phyloP scores from a whole-genome alignment of 2,329 filamentous ascomycete species.

The Trichophyton mentagrophytes region DNA sequence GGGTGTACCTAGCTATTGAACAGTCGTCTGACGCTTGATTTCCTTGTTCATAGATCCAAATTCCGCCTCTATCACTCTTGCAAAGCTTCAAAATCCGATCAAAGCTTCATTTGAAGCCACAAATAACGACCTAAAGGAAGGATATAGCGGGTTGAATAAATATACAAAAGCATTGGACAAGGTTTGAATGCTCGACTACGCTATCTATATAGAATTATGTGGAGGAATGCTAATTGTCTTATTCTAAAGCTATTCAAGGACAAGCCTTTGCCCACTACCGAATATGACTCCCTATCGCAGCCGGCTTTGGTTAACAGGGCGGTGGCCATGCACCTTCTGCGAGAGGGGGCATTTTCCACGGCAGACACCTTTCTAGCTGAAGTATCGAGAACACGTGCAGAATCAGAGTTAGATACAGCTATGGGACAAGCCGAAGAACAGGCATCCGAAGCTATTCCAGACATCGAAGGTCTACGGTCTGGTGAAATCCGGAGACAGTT shows the following conservation, averaged over 20 bases:
- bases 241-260: slow-evolving; percentile 49
- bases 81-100: slow-evolving; percentile 73
- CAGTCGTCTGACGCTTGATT: not conserved
- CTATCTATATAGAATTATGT: not conserved
- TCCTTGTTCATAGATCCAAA: slow-evolving; percentile 45
- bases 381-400: slow-evolving; percentile 38
- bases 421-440: slow-evolving; percentile 23
- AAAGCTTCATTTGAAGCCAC: slow-evolving; percentile 69
- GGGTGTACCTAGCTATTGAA: not conserved
- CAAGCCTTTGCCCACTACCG: slow-evolving; percentile 57
- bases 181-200: slow-evolving; percentile 33
- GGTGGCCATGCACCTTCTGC: slow-evolving; percentile 89
- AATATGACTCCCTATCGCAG: slow-evolving; percentile 69
- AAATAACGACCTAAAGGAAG: slow-evolving; percentile 67
- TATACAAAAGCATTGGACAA: slow-evolving; percentile 79
- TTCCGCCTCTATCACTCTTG: slow-evolving; percentile 59
- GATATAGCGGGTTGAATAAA: slow-evolving; percentile 67
- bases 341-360: slow-evolving; percentile 84
- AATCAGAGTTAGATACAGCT: slow-evolving; percentile 20
- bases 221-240: not conserved
- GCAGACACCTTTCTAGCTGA: slow-evolving; percentile 76
- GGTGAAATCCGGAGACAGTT: slow-evolving; percentile 68
- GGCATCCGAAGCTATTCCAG: slow-evolving; percentile 33
- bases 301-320: slow-evolving; percentile 74
- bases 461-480: slow-evolving; percentile 48